Base-by-base conservation (phyloP, 1,284 basidiomycete species). In the Boletus calvinii region DNA sequence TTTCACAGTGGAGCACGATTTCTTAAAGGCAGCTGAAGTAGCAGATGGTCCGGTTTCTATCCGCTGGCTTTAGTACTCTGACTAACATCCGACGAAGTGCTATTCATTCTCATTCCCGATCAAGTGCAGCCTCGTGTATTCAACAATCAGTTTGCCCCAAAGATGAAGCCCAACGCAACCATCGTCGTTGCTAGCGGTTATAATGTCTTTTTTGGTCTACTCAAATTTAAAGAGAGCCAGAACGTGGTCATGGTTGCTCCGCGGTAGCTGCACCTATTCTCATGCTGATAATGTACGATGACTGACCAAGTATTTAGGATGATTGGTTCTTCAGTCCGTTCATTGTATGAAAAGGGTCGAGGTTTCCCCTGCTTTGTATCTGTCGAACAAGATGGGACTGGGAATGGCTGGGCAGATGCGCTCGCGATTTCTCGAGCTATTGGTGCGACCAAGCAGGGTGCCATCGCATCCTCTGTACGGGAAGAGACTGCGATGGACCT, bases 191-290 rank as follows among this genome's bases (percentile, higher is more conserved):
- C 83, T 39, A 83, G 81, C 52, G 83, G 83, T 26, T 84, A 85
- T 61, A 85, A 85, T 53, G 81, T 84, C 17, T 83, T 80, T 66
- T 84, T 73, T 72, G 80, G 80, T 59, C 71, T 84, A 17, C 69
- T 84, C 35, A 65, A 79, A 42, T 83, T 84, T 63, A 73, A 74
- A 48, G 67, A 75, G 4, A 68, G 71, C n/a, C 83, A 84, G 59
- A 75, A 83, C 60, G 80, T 84, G 29, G 77, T 84, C 29, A 85
- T 84, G 83, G 83, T 84, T 36, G 83, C 83, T 18, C 83, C 83
- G 17, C 75, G 83, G 50, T 53, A 53, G 22, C 24, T 50, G 24
- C 29, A 34, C 9, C 36, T 37, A 15, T 42, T 18, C 12, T 32
- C 15, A 18, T 29, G 24, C 29, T 48, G 32, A 11, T 37, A 15